Evolutionary conservation across 305 asterid genomes (phyloP).

Genomic region (Andrographis paniculata): DNA sequence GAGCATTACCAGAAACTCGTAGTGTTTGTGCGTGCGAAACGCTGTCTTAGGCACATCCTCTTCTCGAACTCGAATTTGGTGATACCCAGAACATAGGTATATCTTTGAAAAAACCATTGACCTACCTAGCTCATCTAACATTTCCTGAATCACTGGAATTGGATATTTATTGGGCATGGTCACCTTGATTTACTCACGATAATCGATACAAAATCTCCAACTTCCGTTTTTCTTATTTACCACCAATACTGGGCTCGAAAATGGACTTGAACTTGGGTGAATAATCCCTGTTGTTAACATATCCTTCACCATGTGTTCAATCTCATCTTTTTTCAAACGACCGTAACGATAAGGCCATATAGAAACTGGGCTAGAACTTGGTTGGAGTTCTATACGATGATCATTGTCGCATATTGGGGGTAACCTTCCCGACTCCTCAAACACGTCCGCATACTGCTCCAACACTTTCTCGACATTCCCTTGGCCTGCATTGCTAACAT

Average conservation of each 20-base stretch:
- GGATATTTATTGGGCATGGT: no score
- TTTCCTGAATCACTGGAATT: constrained; percentile 5
- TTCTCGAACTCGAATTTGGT: constrained; percentile 1
- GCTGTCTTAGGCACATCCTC: constrained; percentile 1
- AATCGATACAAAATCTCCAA: constrained; percentile 1
- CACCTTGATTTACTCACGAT: not conserved
- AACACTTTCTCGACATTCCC: no score
- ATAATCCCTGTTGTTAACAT: constrained; percentile 1
- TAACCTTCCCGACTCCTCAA: no score
- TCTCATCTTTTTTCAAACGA: not conserved
- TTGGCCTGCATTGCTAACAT: no score
- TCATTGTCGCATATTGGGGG: no score
- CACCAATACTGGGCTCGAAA: not conserved
- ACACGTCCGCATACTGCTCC: no score
- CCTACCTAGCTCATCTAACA: not conserved
- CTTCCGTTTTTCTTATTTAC: not conserved
- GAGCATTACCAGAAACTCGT: constrained; percentile 2
- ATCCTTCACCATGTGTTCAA: not conserved
- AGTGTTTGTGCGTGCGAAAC: not conserved
- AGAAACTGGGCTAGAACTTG: no score
- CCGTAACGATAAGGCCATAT: constrained; percentile 1
- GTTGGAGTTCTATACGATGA: no score
- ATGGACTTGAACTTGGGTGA: not conserved
- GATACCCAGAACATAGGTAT: not conserved
- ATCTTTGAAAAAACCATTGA: not conserved